Percentiles rank a stretch among this genome's conserved stretches.
Conservation (phyloP, 1,284 basidiomycete species). For the Ustilago loliicola region DNA sequence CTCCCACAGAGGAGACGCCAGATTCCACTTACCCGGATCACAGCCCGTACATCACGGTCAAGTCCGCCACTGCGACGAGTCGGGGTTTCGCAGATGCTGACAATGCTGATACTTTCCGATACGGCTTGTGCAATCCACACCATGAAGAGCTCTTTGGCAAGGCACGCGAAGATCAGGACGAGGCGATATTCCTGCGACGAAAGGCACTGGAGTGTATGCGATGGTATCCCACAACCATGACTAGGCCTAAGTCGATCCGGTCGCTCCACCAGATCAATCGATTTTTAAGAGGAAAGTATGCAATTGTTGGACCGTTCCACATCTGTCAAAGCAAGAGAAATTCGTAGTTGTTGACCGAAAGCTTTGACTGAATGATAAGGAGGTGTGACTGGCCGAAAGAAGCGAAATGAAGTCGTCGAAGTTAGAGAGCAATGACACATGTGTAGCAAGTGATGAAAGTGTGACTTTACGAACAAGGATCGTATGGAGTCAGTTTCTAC, state of each 20-base stretch:
- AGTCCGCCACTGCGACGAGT: too few species aligned
- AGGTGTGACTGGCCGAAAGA: too few species aligned
- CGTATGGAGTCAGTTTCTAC: not conserved
- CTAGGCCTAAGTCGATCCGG: not conserved
- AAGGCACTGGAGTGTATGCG: constrained; percentile 13
- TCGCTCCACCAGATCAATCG: not conserved
- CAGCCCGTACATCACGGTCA: not conserved
- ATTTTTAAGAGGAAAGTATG: not conserved
- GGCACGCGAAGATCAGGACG: not conserved
- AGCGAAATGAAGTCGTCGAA: too few species aligned
- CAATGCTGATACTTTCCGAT: not conserved
- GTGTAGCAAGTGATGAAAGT: not conserved
- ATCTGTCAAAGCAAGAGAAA: too few species aligned
- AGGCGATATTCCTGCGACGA: not conserved
- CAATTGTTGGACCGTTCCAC: not conserved
- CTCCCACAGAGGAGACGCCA: not conserved
- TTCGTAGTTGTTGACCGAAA: too few species aligned
- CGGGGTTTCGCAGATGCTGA: not conserved
- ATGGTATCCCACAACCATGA: not conserved
- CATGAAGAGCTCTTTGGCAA: constrained; percentile 1
- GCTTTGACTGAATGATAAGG: too few species aligned
- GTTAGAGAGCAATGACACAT: not conserved
- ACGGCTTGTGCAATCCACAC: not conserved
- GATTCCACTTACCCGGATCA: not conserved
- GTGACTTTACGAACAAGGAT: not conserved